Evolutionary conservation across 768 basidiomycete genomes (phyloP), one percentile per base, ranked within the genome.

Genomic region (Tremella mesenterica): DNA sequence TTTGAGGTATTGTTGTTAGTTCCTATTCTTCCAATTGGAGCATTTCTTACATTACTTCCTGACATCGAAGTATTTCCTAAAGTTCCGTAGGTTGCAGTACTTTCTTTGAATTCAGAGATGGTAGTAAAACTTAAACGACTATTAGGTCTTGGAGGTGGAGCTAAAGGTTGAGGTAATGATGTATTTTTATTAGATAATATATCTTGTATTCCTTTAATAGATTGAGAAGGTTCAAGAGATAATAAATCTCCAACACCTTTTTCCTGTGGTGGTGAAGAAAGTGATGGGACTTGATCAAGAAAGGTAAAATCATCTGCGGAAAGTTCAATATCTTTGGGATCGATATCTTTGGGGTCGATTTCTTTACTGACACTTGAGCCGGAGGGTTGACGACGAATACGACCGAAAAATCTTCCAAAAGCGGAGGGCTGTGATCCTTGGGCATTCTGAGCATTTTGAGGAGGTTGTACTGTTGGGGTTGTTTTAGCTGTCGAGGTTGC

Each of bases 301-400:
- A 85, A 91, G 59, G 88, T 84, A 26, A 93, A 77, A 68, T 93
- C 90, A 53, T 86, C 83, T 1, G 80, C 76, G 14, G 86, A 86
- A 16, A 92, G 77, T 12, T 86, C 80, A 29, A 91, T 70, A 27
- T 85, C 82, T 47, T 77, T 78, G 27, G 57, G 44, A 76, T 76
- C 28, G 75, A 73, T 49, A 60, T 78, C 44, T 18, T 53, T 20
- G 75, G 53, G 25, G 10, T 56, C 49, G 1, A 47, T 26, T n/a
- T n/a, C n/a, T n/a, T n/a, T n/a, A n/a, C n/a, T n/a, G n/a, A 74
- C 77, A 25, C 73, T 20, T 8, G 50, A 31, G 4, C 52, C 30
- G n/a, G 63, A 55, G 10, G 60, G 49, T 26, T 59, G 72, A 20
- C 81, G 79, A 7, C 82, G 83, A 70, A 92, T 86, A 44, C 86